These are phyloP conservation scores for Tephrocybe sp. DNA, from an alignment of 768 basidiomycete genomes.

Conservation along the genomic window DNA sequence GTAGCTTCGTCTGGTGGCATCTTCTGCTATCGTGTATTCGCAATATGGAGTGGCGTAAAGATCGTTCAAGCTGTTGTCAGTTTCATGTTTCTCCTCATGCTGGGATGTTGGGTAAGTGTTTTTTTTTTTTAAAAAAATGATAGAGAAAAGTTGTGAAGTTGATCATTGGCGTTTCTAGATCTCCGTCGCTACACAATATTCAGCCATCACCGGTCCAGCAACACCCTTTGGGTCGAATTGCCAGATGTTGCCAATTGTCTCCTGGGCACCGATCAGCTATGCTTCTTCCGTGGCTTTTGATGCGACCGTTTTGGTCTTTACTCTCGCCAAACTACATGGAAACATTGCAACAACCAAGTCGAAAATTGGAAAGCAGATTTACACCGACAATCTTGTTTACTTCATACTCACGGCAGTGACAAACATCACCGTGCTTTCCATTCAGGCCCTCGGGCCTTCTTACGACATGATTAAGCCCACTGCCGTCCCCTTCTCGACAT, in stretches of 20 bases:
- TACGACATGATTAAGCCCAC: constrained; percentile 28
- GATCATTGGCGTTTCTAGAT: constrained; percentile 20
- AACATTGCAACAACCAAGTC: constrained; percentile 19
- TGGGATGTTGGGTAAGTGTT: constrained; percentile 29
- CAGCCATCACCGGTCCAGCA: constrained; percentile 21
- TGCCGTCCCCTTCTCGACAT: constrained; percentile 26
- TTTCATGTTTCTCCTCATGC: constrained; percentile 25
- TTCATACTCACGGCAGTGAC: constrained; percentile 25
- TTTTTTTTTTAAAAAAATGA: background rate
- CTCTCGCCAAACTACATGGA: constrained; percentile 21
- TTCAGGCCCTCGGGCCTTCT: constrained; percentile 25
- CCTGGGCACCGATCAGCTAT: constrained; percentile 34
- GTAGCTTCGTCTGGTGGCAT: constrained; percentile 31
- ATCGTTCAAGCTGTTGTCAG: constrained; percentile 23
- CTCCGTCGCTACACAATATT: constrained; percentile 30
- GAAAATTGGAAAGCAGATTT: constrained; percentile 26
- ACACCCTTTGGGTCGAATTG: constrained; percentile 34
- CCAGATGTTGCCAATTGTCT: constrained; percentile 27
- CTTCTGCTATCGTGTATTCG: constrained; percentile 31
- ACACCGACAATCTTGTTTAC: constrained; percentile 29
- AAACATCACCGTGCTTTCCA: constrained; percentile 25
- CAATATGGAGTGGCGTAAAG: constrained; percentile 31
- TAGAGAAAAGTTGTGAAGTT: background rate
- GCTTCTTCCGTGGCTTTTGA: constrained; percentile 31
- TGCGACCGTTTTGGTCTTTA: constrained; percentile 24